These are phyloP conservation scores for Penicillium sp. DNA, from an alignment of 2,329 filamentous ascomycete species.

Conservation along the genomic window DNA sequence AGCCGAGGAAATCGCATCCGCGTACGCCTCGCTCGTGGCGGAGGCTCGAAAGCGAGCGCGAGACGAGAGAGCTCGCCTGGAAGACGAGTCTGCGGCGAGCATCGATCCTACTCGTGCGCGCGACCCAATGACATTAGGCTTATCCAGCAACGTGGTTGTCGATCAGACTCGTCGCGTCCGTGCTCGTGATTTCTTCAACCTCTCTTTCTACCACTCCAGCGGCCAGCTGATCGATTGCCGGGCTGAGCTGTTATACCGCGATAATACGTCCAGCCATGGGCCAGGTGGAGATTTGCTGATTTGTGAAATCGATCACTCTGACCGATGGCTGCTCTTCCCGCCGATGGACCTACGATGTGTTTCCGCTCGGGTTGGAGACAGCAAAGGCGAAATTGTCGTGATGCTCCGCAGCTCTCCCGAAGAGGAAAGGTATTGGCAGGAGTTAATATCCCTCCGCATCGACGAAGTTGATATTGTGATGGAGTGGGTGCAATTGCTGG, in stretches of 20 bases:
- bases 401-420: slow-evolving; percentile 74
- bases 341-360: slow-evolving; percentile 67
- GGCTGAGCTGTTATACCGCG: slow-evolving; percentile 78
- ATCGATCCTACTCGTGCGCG: slow-evolving; percentile 77
- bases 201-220: slow-evolving; percentile 80
- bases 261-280: slow-evolving; percentile 62
- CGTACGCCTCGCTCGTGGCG: slow-evolving; percentile 67
- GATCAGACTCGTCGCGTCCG: slow-evolving; percentile 75
- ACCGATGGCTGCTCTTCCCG: slow-evolving; percentile 84
- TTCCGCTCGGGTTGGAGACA: slow-evolving; percentile 72
- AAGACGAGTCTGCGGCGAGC: slow-evolving; percentile 78
- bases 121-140: slow-evolving; percentile 69
- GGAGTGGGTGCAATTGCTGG: slow-evolving; percentile 87
- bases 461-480: slow-evolving; percentile 69
- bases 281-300: slow-evolving; percentile 81
- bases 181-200: slow-evolving; percentile 82
- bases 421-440: slow-evolving; percentile 64
- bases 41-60: slow-evolving; percentile 69
- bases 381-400: slow-evolving; percentile 67
- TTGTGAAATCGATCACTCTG: slow-evolving; percentile 73
- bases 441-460: slow-evolving; percentile 70
- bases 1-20: slow-evolving; percentile 53
- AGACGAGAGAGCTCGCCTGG: slow-evolving; percentile 65
- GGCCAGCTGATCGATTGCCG: slow-evolving; percentile 85
- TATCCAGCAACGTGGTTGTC: slow-evolving; percentile 64